These are phyloP conservation scores for Tricholoma saponaceum DNA, from an alignment of 768 basidiomycete species.

Conservation along the genomic window DNA sequence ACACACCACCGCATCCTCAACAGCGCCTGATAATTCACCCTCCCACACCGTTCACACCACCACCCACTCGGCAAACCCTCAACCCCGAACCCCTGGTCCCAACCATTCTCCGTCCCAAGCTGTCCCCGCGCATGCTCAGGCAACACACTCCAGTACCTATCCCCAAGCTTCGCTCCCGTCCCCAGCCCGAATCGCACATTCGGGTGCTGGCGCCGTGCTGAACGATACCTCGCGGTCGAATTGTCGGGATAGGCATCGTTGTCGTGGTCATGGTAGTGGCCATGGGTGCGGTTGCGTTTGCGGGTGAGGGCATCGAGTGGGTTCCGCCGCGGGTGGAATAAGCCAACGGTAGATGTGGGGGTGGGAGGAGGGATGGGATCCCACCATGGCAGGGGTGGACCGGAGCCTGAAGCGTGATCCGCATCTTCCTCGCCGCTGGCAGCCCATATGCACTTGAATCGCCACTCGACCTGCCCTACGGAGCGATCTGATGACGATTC, in stretches of 20 bases:
- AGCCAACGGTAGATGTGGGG: background rate
- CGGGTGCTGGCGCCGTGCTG: constrained; percentile 16
- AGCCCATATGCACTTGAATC: constrained; percentile 43
- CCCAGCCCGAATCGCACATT: constrained; percentile 10
- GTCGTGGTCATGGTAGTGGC: background rate
- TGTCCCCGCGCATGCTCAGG: constrained; percentile 4
- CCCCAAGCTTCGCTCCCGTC: background rate
- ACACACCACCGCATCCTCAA: constrained; percentile 46
- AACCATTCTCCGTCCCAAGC: constrained; percentile 19
- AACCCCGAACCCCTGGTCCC: constrained; percentile 7
- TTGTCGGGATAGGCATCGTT: background rate
- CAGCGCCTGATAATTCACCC: constrained; percentile 40
- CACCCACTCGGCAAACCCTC: constrained; percentile 42
- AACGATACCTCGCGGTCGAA: constrained; percentile 22
- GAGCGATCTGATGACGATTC: constrained; percentile 3
- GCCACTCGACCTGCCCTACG: constrained; percentile 39
- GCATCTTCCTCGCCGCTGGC: constrained; percentile 43
- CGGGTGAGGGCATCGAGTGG: background rate
- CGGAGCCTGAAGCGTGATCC: constrained; percentile 8
- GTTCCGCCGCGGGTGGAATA: background rate
- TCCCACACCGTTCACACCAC: constrained; percentile 45
- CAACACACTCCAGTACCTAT: background rate
- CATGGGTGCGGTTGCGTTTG: background rate
- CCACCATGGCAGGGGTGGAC: constrained; percentile 24
- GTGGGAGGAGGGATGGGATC: constrained; percentile 3